phyloP scores from a whole-genome alignment of 805 yeast genomes.

The Yarrowia divulgata region DNA sequence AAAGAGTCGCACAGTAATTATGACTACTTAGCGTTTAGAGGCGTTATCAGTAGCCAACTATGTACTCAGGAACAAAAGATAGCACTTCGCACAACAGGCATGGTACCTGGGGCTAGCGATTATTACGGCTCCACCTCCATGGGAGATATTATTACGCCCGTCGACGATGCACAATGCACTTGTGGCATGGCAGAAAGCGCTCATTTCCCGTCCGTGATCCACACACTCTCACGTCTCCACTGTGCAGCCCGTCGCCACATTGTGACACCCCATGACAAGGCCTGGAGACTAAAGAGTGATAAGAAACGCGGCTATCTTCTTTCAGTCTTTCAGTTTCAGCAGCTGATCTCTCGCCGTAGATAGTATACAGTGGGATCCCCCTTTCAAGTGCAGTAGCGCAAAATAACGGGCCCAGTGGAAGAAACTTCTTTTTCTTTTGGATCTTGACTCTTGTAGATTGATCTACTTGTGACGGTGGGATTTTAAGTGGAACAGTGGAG shows the following conservation, averaged over 20 bases:
- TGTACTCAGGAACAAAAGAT: no score
- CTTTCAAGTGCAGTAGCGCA: constrained; percentile 6
- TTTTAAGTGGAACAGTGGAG: no score
- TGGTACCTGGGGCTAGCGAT: background rate
- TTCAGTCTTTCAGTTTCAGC: no score
- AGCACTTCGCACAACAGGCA: background rate
- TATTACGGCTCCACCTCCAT: background rate
- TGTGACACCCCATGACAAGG: background rate
- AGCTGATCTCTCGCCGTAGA: background rate
- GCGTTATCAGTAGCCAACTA: no score
- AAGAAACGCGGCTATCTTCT: background rate
- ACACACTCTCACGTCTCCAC: background rate
- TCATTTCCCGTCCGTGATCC: background rate
- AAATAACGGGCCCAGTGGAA: constrained; percentile 7
- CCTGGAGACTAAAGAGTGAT: background rate
- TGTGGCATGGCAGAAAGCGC: constrained; percentile 1
- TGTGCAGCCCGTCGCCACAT: constrained; percentile 2
- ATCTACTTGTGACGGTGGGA: no score
- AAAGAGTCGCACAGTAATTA: no score
- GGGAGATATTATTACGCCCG: background rate
- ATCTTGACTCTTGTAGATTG: no score
- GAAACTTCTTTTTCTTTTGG: no score
- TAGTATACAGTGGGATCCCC: constrained; percentile 4
- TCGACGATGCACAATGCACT: constrained; percentile 5
- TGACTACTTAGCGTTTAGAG: no score